Conservation (phyloP, 2,329 filamentous ascomycete genomes). For the Aspergillus sp. region DNA sequence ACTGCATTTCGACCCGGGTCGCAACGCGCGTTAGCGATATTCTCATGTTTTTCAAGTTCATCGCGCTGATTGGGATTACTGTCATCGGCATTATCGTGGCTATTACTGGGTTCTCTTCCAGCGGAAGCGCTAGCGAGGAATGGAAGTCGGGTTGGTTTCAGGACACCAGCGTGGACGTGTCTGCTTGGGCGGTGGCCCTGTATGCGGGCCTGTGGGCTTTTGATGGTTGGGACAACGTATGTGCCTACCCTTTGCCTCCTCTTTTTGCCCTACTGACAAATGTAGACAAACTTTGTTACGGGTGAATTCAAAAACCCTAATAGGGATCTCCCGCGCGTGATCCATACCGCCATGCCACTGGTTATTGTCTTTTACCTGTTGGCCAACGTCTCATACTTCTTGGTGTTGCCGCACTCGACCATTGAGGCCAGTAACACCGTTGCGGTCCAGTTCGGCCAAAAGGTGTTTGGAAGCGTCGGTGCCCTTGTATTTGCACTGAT, state of each 20-base stretch:
- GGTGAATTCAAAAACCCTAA: slow-evolving; percentile 92
- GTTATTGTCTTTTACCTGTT: slow-evolving; percentile 89
- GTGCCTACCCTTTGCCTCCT: slow-evolving; percentile 34
- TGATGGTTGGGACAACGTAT: slow-evolving; percentile 97
- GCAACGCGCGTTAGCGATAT: slow-evolving; percentile 84
- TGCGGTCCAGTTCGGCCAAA: slow-evolving; percentile 87
- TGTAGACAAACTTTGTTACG: slow-evolving; percentile 91
- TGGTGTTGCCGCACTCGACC: slow-evolving; percentile 76
- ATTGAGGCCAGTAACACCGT: slow-evolving; percentile 91
- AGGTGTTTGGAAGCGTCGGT: slow-evolving; percentile 83
- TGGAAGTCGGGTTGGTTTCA: slow-evolving; percentile 95
- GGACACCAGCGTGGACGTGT: slow-evolving; percentile 74
- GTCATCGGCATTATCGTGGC: slow-evolving; percentile 88
- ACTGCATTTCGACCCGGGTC: slow-evolving; percentile 85
- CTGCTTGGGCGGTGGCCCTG: slow-evolving; percentile 86
- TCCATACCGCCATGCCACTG: slow-evolving; percentile 93
- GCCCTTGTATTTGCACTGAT: slow-evolving; percentile 82
- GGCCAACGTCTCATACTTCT: slow-evolving; percentile 89
- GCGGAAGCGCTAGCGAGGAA: slow-evolving; percentile 71
- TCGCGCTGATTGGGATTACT: slow-evolving; percentile 82
- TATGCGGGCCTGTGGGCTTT: slow-evolving; percentile 98
- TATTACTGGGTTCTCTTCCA: slow-evolving; percentile 74
- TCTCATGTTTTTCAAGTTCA: slow-evolving; percentile 96
- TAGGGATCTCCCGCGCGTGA: slow-evolving; percentile 86
- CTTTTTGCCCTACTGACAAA: background rate